These are phyloP conservation scores for Mycena citricolor DNA, from an alignment of 1,284 basidiomycete genomes.

Conservation along the genomic window DNA sequence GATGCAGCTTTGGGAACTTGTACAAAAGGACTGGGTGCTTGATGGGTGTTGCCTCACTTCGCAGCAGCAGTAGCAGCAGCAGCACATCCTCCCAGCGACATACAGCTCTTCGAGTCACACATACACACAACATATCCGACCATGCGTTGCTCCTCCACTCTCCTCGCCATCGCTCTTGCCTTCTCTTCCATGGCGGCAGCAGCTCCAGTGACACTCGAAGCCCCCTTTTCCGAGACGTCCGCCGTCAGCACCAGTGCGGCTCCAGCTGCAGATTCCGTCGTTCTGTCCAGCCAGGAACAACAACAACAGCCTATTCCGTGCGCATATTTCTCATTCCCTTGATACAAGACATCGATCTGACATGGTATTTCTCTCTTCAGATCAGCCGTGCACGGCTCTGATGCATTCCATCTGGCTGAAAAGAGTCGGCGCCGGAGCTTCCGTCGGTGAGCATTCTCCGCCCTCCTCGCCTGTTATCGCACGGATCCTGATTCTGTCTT, in stretches of 20 bases:
- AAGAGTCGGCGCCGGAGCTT: conserved; percentile 22
- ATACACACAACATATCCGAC: conserved; percentile 1
- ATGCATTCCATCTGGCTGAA: conserved; percentile 17
- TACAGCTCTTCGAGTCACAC: conserved; percentile 1
- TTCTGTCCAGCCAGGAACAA: too few species aligned
- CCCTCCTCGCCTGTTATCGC: neutral
- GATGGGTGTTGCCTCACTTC: conserved; percentile 8
- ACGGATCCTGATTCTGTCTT: neutral
- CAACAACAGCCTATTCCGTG: too few species aligned
- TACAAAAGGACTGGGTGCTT: conserved; percentile 22
- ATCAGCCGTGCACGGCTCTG: too few species aligned
- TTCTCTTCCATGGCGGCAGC: conserved; percentile 15
- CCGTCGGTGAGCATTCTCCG: conserved; percentile 14
- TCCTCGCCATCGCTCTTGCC: conserved; percentile 13
- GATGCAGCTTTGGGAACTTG: conserved; percentile 11
- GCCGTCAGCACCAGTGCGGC: too few species aligned
- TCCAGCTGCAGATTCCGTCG: too few species aligned
- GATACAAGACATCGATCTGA: too few species aligned
- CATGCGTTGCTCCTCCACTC: conserved; percentile 15
- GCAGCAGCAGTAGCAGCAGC: too few species aligned
- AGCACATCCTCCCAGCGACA: conserved; percentile 18
- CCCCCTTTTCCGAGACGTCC: too few species aligned
- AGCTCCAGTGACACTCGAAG: too few species aligned
- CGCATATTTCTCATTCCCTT: too few species aligned
- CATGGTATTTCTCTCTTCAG: too few species aligned